Base-by-base conservation (phyloP, 2,329 filamentous ascomycete genomes). In the Grosmannia huntii region DNA sequence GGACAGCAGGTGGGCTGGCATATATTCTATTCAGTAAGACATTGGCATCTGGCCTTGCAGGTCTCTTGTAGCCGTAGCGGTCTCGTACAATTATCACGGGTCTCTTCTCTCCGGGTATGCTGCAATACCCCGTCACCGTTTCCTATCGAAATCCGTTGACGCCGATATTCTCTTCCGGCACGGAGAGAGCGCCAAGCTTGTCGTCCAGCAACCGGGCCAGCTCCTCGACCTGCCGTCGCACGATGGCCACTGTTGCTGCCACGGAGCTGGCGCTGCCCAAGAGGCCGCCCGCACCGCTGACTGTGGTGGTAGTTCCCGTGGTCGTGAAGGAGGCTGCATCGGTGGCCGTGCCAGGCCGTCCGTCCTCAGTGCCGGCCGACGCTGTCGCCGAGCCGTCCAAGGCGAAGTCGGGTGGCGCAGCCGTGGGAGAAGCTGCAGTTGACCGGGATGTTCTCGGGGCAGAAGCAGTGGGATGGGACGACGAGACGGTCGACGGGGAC, bases 121-220 rank as follows among this genome's bases (percentile, higher is more conserved):
- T 19, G 38, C 7, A 28, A 28, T 28, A 28, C 5, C 28, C 7
- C 28, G 28, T 28, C 28, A 28, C 28, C 5, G 28, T 28, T 28
- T 28, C 28, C 28, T 28, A 65, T 19, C 61, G 61, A 19, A 64
- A 63, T 5, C 62, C 60, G 38, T 62, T 63, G 41, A 70, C 65
- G 10, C 74, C 73, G 25, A 78, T 71, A 5, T 74, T 75, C 56
- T 82, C 79, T 54, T 80, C 76, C 0, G 81, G 79, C 31, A 83
- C 74, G 16, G 70, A 70, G 60, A 84, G 66, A 16, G 73, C 71
- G 6, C 77, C 77, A 6, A 86, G 72, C 69, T 79, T 79, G n/a
- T 78, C 78, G 62, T 86, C 82, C 62, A 86, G 67, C 76, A 79
- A 82, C 57, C 73, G 71, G 27, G 79, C 80, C 58, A 85, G 70